These are phyloP conservation scores for Kregervanrija delftensis DNA, from an alignment of 805 yeast species.

Conservation along the genomic window DNA sequence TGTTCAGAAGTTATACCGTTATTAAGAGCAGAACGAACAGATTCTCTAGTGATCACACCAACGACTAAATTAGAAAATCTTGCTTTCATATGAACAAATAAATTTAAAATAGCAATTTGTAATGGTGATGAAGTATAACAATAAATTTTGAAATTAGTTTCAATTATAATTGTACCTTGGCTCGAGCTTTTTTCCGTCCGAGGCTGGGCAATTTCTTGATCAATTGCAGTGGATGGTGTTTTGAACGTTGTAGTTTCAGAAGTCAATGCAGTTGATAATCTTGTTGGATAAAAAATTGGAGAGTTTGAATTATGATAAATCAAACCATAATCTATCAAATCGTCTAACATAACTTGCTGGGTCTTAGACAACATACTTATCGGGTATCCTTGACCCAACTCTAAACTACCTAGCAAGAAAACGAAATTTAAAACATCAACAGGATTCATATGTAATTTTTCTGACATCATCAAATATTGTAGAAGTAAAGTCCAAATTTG, in stretches of 20 bases:
- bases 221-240: conserved; percentile 70
- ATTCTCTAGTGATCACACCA: conserved; percentile 89
- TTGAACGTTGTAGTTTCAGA: conserved; percentile 71
- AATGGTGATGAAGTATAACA: conserved; percentile 92
- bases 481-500: conserved; percentile 90
- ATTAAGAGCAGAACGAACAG: conserved; percentile 72
- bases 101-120: conserved; percentile 85
- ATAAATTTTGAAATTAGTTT: conserved; percentile 88
- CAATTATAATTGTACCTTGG: conserved; percentile 74
- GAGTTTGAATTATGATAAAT: conserved; percentile 52
- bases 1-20: conserved; percentile 96
- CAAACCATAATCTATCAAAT: conserved; percentile 84
- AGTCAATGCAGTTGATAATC: conserved; percentile 83
- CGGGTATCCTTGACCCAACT: conserved; percentile 81
- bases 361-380: conserved; percentile 66
- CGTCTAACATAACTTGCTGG: conserved; percentile 80
- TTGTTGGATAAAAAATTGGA: conserved; percentile 77
- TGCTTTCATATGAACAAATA: conserved; percentile 79
- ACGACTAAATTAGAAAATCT: conserved; percentile 89
- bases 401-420: conserved; percentile 88
- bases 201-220: conserved; percentile 45
- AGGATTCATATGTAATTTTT: conserved; percentile 83
- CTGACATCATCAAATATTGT: conserved; percentile 82
- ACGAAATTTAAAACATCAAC: conserved; percentile 93
- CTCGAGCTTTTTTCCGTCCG: conserved; percentile 12